phyloP scores from a whole-genome alignment of 306 rosid genomes.

The Prinsepia uniflora region DNA sequence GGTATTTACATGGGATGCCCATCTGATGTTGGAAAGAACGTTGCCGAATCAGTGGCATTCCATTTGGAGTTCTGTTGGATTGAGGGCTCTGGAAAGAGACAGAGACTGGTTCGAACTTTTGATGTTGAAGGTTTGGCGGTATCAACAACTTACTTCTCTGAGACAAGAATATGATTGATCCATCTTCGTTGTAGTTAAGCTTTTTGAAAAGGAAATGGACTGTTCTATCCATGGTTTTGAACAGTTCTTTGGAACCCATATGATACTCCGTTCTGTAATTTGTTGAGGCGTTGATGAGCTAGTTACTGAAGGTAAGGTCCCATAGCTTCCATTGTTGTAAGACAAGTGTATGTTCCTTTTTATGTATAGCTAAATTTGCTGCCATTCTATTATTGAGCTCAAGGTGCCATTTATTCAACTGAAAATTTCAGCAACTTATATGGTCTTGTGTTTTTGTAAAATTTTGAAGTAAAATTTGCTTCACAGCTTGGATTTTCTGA shows the following conservation, averaged over 20 bases:
- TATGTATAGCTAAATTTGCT: not conserved
- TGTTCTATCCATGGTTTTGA: not conserved
- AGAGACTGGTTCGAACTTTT: slow-evolving; percentile 78
- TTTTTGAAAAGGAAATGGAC: not conserved
- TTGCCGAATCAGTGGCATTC: slow-evolving; percentile 64
- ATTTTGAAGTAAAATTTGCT: no score
- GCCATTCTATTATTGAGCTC: no score
- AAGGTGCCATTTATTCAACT: no score
- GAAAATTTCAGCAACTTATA: no score
- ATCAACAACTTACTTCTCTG: slow-evolving; percentile 77
- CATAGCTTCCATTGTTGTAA: not conserved
- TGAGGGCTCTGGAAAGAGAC: slow-evolving; percentile 70
- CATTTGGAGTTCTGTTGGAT: slow-evolving; percentile 97
- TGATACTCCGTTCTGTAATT: not conserved
- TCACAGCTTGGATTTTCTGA: no score
- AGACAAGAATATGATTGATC: slow-evolving; percentile 48
- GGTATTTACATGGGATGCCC: slow-evolving; percentile 97
- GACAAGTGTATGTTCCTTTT: not conserved
- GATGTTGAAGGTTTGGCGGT: slow-evolving; percentile 94
- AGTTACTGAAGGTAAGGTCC: not conserved
- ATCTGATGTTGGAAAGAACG: slow-evolving; percentile 68
- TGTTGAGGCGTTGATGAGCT: not conserved
- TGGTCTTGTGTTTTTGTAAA: no score
- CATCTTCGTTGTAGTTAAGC: not conserved
- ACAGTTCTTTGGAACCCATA: not conserved